Percentiles rank a stretch among this genome's conserved stretches.
phyloP scores from a whole-genome alignment of 176 grass and related monocot species.

The Eleusine indica region DNA sequence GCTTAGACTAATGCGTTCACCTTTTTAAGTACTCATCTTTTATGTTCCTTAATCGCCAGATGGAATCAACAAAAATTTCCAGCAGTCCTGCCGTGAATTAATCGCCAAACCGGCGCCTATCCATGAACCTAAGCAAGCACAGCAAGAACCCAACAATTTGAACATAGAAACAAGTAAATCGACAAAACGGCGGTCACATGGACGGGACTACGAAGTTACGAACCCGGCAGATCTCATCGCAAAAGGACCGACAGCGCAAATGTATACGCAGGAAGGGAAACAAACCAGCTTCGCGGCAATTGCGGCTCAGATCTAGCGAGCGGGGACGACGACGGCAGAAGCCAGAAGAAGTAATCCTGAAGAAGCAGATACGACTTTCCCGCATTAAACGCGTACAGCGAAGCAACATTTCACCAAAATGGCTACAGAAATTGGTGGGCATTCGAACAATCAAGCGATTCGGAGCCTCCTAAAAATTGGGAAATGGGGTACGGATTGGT shows the following conservation, averaged over 20 bases:
- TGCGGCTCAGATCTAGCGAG: conserved; percentile 19
- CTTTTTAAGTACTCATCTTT: conserved; percentile 33
- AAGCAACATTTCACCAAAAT: not conserved
- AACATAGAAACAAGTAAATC: not conserved
- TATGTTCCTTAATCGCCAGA: not conserved
- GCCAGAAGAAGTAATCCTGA: not conserved
- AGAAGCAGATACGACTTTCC: not conserved
- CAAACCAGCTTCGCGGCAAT: not conserved
- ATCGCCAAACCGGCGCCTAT: not conserved
- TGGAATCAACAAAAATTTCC: conserved; percentile 1
- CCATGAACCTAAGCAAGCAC: not conserved
- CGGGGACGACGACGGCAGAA: not conserved
- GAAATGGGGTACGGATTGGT: not conserved
- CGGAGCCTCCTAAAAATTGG: not conserved
- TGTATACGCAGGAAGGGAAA: not conserved
- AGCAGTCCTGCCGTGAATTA: conserved; percentile 1
- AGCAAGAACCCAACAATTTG: not conserved
- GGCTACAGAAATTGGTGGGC: not conserved
- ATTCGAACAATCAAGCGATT: not conserved
- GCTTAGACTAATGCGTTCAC: conserved; percentile 6
- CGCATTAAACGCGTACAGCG: not conserved
- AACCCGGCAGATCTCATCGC: conserved; percentile 29
- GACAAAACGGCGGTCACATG: not conserved
- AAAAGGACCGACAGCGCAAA: conserved; percentile 9
- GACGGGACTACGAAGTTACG: not conserved